A percentile compares a stretch with the other conserved stretches of the same genome.
These are phyloP conservation scores for Citrus australasica DNA, from an alignment of 345 rosid genomes.

Conservation along the genomic window DNA sequence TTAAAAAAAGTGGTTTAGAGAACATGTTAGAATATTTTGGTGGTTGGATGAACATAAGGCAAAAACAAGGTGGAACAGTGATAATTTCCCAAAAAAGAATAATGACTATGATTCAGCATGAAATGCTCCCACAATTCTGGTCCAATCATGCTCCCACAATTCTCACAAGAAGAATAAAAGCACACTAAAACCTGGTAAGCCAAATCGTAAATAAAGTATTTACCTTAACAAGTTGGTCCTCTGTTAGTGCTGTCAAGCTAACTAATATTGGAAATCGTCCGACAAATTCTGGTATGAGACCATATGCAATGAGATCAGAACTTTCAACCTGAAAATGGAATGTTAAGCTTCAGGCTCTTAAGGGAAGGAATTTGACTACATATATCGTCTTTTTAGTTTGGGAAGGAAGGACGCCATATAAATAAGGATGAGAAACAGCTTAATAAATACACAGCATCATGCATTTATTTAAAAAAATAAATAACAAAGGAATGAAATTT, in stretches of 20 bases:
- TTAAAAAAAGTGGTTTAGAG: too few species aligned
- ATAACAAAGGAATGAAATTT: background rate
- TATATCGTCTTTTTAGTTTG: background rate
- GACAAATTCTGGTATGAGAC: slow-evolving; percentile 96
- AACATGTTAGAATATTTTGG: too few species aligned
- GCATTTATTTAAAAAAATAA: background rate
- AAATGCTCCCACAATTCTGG: too few species aligned
- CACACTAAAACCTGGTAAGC: background rate
- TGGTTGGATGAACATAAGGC: too few species aligned
- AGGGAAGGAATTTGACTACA: slow-evolving; percentile 5
- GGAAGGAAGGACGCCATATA: background rate
- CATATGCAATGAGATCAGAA: slow-evolving; percentile 86
- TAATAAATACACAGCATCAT: background rate
- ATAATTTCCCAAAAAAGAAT: too few species aligned
- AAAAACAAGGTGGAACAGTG: too few species aligned
- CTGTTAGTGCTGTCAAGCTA: slow-evolving; percentile 85
- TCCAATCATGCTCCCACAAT: background rate
- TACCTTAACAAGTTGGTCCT: slow-evolving; percentile 91
- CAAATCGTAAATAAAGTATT: slow-evolving; percentile 10
- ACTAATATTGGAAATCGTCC: slow-evolving; percentile 94
- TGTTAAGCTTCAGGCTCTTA: slow-evolving; percentile 1
- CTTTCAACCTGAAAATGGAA: slow-evolving; percentile 74
- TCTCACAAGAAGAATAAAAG: background rate
- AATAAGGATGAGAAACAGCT: background rate
- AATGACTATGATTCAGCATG: background rate